Conservation (phyloP, 768 basidiomycete species). For the Ephemerocybe angulata region DNA sequence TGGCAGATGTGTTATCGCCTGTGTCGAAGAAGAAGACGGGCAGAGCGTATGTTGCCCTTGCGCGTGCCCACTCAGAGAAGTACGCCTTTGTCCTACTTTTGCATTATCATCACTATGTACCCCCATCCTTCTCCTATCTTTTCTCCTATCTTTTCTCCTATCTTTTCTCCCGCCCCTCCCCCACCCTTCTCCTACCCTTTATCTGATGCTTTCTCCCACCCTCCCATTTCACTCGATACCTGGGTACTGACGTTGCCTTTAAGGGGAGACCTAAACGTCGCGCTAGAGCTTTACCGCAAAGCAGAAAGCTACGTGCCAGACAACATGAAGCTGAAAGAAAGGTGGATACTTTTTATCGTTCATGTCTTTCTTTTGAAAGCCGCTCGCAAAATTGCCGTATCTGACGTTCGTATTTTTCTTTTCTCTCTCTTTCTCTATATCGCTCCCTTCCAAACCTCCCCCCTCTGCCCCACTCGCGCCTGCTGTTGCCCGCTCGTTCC, state of each 20-base stretch:
- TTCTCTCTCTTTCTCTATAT: constrained; percentile 24
- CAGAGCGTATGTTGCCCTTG: constrained; percentile 78
- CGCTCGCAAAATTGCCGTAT: constrained; percentile 27
- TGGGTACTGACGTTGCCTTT: constrained; percentile 4
- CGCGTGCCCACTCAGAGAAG: constrained; percentile 80
- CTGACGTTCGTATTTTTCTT: constrained; percentile 40
- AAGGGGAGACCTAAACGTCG: constrained; percentile 78
- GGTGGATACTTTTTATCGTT: constrained; percentile 75
- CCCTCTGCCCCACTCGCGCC: constrained; percentile 15
- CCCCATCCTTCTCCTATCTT: too few relatives aligned
- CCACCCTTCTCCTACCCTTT: too few relatives aligned
- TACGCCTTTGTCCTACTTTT: constrained; percentile 39
- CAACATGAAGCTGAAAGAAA: constrained; percentile 80
- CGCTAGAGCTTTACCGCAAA: constrained; percentile 78
- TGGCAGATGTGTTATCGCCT: constrained; percentile 64
- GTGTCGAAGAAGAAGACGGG: constrained; percentile 79
- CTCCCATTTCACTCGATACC: not conserved
- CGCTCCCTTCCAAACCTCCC: not conserved
- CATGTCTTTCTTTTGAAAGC: constrained; percentile 60
- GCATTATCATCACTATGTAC: too few relatives aligned
- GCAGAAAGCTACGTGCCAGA: constrained; percentile 84
- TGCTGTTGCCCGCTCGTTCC: too few relatives aligned
- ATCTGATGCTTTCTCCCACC: too few relatives aligned
- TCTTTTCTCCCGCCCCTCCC: too few relatives aligned
- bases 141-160: too few relatives aligned